Evolutionary conservation across 345 rosid genomes (phyloP), one percentile per base, ranked within the genome.

Genomic region (Salix suchowensis): DNA sequence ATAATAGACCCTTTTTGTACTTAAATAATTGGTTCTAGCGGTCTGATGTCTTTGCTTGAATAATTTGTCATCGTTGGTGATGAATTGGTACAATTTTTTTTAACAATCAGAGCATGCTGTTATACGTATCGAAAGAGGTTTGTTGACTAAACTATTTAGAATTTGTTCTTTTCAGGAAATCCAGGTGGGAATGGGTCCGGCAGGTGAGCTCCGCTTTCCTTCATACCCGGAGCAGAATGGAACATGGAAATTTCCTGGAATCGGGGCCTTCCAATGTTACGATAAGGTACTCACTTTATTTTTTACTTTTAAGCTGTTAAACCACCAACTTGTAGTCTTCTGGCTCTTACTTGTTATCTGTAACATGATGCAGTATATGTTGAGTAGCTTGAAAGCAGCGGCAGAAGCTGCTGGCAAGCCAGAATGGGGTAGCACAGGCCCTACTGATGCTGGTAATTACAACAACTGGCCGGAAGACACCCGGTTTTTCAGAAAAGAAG

Each of bases 121-220:
- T 13, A 37, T 21, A 23, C 3, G 36, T 55, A 14, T 58, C 16
- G 24, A 54, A 24, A 2, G 46, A 69, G 16, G 70, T 19, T 11
- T 61, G 19, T 71, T 18, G 12, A 15, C 67, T 80, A 40, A 78
- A 40, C 23, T 55, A 28, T 23, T 71, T 10, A 67, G 11, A 24
- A 72, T 23, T 58, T 78, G 65, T 34, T 62, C 10, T 7, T 24
- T 75, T 13, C 85, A 93, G 99, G 98, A 96, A 92, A 96, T 96
- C 73, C 99, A 96, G 89, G 94, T 89, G 34, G 97, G 99, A 68
- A 93, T 96, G 99, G 99, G 99, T 66, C 99, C 98, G 64, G 99
- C 98, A 30, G 98, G 99, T 52, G 99, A 96, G 83, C 91, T 93
- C 37, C 94, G 98, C 19, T 96, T 89, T 73, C 98, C 98, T 65